Evolutionary conservation across 1,284 basidiomycete genomes (phyloP).

Genomic region (Cryptococcus sp.): DNA sequence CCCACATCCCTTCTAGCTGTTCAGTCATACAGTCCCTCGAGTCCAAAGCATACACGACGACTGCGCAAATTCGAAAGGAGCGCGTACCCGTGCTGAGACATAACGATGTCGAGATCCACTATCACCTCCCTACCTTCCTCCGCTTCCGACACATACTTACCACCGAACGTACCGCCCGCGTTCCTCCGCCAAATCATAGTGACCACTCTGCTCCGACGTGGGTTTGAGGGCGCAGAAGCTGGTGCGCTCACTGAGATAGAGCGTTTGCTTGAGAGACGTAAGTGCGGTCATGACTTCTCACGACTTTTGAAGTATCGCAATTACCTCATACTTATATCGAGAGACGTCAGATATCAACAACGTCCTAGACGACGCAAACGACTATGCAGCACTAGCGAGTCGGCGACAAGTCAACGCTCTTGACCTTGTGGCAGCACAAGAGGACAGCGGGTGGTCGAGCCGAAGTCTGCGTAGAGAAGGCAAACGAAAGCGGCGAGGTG

Average conservation of each 20-base stretch:
- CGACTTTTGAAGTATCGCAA: neutral
- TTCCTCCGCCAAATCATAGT: slow-evolving; percentile 39
- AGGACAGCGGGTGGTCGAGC: slow-evolving; percentile 22
- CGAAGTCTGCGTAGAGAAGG: slow-evolving; percentile 28
- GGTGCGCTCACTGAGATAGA: slow-evolving; percentile 47
- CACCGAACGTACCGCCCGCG: slow-evolving; percentile 22
- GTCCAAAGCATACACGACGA: too few relatives aligned
- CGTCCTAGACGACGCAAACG: slow-evolving; percentile 31
- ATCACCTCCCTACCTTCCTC: too few relatives aligned
- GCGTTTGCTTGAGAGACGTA: slow-evolving; percentile 41
- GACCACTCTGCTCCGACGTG: slow-evolving; percentile 28
- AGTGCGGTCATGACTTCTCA: slow-evolving; percentile 15
- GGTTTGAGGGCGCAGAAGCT: slow-evolving; percentile 46
- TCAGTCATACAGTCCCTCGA: too few relatives aligned
- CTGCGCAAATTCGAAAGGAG: too few relatives aligned
- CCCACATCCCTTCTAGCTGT: too few relatives aligned
- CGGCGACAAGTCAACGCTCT: slow-evolving; percentile 27
- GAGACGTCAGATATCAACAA: slow-evolving; percentile 36
- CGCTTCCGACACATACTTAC: slow-evolving; percentile 14
- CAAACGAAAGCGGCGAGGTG: slow-evolving; percentile 32
- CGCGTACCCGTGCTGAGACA: too few relatives aligned
- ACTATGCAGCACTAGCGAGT: slow-evolving; percentile 36
- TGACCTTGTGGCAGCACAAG: slow-evolving; percentile 37
- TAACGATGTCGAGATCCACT: too few relatives aligned
- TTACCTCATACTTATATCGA: neutral